Conservation (phyloP, 495 filamentous ascomycete species). For the Stereocaulon alpinum region DNA sequence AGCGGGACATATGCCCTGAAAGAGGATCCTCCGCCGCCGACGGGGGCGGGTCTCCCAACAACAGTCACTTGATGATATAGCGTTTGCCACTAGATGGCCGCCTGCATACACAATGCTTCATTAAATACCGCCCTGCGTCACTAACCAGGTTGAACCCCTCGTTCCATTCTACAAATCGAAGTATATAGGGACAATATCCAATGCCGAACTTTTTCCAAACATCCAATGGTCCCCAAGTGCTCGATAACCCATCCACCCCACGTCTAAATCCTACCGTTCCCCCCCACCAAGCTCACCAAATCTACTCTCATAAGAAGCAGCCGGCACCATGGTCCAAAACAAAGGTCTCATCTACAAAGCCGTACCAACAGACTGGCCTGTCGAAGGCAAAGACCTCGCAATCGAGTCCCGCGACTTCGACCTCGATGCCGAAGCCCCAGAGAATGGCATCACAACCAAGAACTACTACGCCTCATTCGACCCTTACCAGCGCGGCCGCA, state of each 20-base stretch:
- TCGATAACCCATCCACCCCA: no score
- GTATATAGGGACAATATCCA: not conserved
- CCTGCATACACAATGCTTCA: not conserved
- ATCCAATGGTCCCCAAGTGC: no score
- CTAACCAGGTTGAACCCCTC: not conserved
- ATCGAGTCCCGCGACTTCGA: constrained; percentile 61
- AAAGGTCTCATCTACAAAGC: constrained; percentile 73
- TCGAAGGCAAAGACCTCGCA: constrained; percentile 61
- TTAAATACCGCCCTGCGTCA: no score
- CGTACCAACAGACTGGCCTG: constrained; percentile 57
- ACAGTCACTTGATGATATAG: no score
- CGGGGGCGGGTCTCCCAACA: not conserved
- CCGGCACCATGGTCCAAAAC: constrained; percentile 42
- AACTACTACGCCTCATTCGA: constrained; percentile 76
- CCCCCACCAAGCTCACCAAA: not conserved
- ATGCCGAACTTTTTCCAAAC: no score
- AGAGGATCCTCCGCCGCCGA: not conserved
- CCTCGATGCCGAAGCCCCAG: constrained; percentile 48
- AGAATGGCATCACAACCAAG: constrained; percentile 60
- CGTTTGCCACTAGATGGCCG: no score
- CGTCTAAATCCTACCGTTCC: not conserved
- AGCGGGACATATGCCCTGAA: not conserved
- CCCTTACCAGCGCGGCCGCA: constrained; percentile 74
- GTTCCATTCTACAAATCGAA: not conserved
- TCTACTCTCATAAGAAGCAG: not conserved